phyloP scores from a whole-genome alignment of 345 rosid species.

The Geranium brycei region DNA sequence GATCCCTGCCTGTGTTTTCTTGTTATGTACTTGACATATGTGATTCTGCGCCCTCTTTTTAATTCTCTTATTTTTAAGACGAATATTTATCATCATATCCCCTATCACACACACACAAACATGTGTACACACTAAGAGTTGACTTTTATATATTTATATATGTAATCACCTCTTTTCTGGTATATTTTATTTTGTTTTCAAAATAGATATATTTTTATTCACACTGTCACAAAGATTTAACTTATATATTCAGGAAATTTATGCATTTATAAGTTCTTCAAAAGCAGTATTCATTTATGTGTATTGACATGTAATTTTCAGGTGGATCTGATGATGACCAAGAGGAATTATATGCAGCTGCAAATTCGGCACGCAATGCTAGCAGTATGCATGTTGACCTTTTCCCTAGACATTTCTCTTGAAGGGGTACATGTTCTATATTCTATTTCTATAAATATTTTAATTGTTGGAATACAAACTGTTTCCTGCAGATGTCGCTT shows the following conservation, averaged over 20 bases:
- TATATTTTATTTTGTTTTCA: too few species aligned
- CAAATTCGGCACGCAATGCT: constrained; percentile 61
- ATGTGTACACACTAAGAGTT: too few species aligned
- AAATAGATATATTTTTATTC: too few species aligned
- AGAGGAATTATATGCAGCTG: constrained; percentile 77
- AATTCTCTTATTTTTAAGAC: background rate
- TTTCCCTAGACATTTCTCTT: background rate
- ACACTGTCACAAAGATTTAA: too few species aligned
- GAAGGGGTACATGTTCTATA: background rate
- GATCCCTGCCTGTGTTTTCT: too few species aligned
- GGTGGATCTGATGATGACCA: constrained; percentile 82
- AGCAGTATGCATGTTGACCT: constrained; percentile 35
- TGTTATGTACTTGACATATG: background rate
- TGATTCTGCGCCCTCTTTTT: background rate
- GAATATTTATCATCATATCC: too few species aligned
- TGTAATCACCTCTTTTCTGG: too few species aligned
- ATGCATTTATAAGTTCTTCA: background rate
- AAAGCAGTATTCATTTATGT: background rate
- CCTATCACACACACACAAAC: too few species aligned
- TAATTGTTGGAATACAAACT: constrained; percentile 6
- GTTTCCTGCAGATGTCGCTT: constrained; percentile 47
- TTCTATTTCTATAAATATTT: background rate
- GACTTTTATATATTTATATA: too few species aligned
- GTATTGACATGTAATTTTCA: constrained; percentile 20
- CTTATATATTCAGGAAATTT: too few species aligned